Percentiles rank a stretch among this genome's conserved stretches.
These are phyloP conservation scores for Botrytis galanthina DNA, from an alignment of 2,329 filamentous ascomycete genomes.

Conservation along the genomic window DNA sequence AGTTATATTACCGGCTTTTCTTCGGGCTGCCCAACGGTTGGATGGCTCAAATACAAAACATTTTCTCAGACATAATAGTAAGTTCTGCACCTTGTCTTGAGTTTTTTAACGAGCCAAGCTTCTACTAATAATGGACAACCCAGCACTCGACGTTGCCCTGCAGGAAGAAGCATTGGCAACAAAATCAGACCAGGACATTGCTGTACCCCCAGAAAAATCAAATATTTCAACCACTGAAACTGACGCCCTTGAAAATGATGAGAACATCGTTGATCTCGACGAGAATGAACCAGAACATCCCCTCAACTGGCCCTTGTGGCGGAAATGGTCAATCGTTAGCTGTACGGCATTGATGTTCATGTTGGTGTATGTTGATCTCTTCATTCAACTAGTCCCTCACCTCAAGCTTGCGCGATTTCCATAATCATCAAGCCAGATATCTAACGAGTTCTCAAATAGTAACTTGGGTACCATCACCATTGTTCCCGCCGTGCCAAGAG, in stretches of 20 bases:
- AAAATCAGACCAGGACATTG: not conserved
- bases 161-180: not conserved
- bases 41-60: not conserved
- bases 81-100: not conserved
- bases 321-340: constrained; percentile 10
- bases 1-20: not conserved
- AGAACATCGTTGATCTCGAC: constrained; percentile 5
- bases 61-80: not conserved
- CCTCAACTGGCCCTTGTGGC: not conserved
- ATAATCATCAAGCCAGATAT: not conserved
- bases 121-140: not conserved
- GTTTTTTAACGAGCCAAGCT: accelerated
- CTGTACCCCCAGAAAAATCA: not conserved
- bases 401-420: not conserved
- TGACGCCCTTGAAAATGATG: not conserved
- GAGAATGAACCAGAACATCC: constrained; percentile 10
- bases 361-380: not conserved
- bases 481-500: constrained; percentile 6
- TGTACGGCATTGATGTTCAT: constrained; percentile 6
- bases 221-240: not conserved
- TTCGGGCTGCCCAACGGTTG: not conserved
- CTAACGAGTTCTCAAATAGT: not conserved
- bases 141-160: not conserved
- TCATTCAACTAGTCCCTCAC: not conserved
- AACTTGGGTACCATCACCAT: constrained; percentile 6